phyloP scores from a whole-genome alignment of 2,329 filamentous ascomycete genomes.

The Escovopsis sp. region DNA sequence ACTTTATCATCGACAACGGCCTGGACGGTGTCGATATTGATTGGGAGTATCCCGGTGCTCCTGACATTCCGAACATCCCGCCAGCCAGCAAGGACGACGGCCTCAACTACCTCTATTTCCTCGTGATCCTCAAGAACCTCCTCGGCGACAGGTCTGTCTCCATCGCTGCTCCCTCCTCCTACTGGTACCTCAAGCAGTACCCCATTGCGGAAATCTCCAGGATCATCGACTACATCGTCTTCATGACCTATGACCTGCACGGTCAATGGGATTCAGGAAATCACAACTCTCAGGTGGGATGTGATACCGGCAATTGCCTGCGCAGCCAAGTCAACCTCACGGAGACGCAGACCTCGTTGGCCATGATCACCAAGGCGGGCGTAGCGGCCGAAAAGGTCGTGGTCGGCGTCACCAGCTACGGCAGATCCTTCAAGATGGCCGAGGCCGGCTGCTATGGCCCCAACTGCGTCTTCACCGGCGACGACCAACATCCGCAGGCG shows the following conservation, averaged over 20 bases:
- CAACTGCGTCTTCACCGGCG: conserved; percentile 13
- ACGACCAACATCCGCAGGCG: conserved; percentile 10
- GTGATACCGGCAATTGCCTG: conserved; percentile 12
- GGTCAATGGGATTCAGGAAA: conserved; percentile 19
- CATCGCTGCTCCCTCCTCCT: conserved; percentile 23
- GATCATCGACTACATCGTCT: conserved; percentile 17
- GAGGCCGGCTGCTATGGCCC: conserved; percentile 11
- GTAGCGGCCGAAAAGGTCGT: conserved; percentile 11
- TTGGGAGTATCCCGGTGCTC: conserved; percentile 24
- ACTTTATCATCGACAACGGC: conserved; percentile 5
- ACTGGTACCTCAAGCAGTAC: conserved; percentile 23
- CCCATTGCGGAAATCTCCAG: conserved; percentile 17
- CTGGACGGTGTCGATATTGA: conserved; percentile 27
- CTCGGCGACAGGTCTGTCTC: conserved; percentile 19
- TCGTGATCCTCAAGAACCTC: conserved; percentile 7
- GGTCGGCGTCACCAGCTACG: conserved; percentile 13
- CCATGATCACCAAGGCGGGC: conserved; percentile 15
- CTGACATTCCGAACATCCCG: conserved; percentile 16
- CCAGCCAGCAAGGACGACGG: conserved; percentile 8
- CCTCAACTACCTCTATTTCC: conserved; percentile 8
- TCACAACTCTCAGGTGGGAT: conserved; percentile 10
- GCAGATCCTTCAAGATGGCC: conserved; percentile 1
- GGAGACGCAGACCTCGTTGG: conserved; percentile 14
- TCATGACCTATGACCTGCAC: conserved; percentile 20
- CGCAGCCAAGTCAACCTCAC: conserved; percentile 15